A percentile compares a stretch with the other conserved stretches of the same genome.
phyloP scores from a whole-genome alignment of 1,284 basidiomycete genomes.

The Rhodotorula sp. region DNA sequence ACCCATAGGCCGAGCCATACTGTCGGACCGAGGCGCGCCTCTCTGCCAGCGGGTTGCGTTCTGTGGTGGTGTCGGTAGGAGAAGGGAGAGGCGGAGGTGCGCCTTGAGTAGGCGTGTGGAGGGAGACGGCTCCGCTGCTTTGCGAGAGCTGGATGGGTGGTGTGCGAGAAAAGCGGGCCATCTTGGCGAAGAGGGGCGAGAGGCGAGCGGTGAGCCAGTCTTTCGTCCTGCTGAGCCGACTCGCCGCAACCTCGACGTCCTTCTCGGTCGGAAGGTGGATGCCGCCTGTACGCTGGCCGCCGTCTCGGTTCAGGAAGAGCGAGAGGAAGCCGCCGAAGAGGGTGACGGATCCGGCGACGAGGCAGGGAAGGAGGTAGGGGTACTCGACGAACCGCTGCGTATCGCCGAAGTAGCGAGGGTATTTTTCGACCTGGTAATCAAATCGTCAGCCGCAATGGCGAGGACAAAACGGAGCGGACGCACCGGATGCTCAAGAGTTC shows the following conservation, averaged over 20 bases:
- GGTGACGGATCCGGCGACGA: constrained; percentile 54
- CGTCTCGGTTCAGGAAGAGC: constrained; percentile 85
- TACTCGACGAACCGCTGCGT: constrained; percentile 67
- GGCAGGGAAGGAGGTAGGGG: constrained; percentile 88
- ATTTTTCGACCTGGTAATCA: constrained; percentile 2
- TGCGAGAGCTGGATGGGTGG: constrained; percentile 18
- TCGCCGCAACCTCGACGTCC: constrained; percentile 42
- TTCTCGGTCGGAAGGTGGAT: constrained; percentile 79
- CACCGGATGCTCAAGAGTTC: constrained; percentile 33
- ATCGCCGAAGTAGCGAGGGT: constrained; percentile 34
- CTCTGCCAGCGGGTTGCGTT: constrained; percentile 46
- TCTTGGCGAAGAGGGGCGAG: background rate
- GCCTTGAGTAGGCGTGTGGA: constrained; percentile 6
- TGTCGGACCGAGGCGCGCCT: constrained; percentile 57
- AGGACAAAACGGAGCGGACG: background rate
- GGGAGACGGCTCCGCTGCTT: constrained; percentile 2
- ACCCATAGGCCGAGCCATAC: constrained; percentile 76
- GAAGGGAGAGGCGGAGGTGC: constrained; percentile 8
- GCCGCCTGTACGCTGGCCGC: constrained; percentile 76
- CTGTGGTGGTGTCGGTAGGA: constrained; percentile 5
- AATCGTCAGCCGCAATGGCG: background rate
- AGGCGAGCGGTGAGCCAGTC: background rate
- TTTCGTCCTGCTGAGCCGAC: background rate
- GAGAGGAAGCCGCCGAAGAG: constrained; percentile 72
- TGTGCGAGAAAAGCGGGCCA: background rate